Evolutionary conservation across 2,329 filamentous ascomycete genomes (phyloP), one percentile per base, ranked within the genome.

Genomic region (Calonectria multiphialidica): DNA sequence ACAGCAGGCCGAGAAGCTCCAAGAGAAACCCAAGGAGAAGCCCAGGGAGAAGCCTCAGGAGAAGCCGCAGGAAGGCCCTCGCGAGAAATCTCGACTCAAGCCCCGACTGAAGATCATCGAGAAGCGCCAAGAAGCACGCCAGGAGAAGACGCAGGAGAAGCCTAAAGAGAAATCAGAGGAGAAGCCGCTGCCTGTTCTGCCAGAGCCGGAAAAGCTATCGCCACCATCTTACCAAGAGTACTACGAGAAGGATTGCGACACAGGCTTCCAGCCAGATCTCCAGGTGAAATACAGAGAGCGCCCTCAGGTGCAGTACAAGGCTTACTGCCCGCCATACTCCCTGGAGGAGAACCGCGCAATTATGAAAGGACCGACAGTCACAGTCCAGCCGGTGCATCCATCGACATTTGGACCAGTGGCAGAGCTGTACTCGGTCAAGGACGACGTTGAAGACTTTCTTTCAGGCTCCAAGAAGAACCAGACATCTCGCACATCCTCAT

Each of bases 311-410:
- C 53, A 35, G 23, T 57, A 57, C 33, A 57, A 57, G 21, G 53
- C 53, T 12, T 57, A 37, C n/a, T 57, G 53, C 8, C 53, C 53
- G 15, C 13, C 53, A 57, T 57, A 57, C 53, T 57, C 53, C 12
- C 53, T 57, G 10, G 53, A 57, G 33, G 53, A 57, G 33, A 37
- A 57, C 8, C 33, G 53, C 10, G 30, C 33, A 35, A 73, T 67
- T 16, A 79, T 80, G 78, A 76, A 74, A 47, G 78, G 74, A 23
- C 69, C 78, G 49, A 79, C 74, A 33, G 59, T 78, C 33, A 59
- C 74, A 28, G 66, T 77, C 15, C 72, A 72, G n/a, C 76, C 77
- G 10, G 50, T 75, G 23, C 77, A 78, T 30, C 73, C 78, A 21
- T 64, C 74, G 6, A 72, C 76, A 49, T 77, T 77, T 59, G 69